A percentile compares a stretch with the other conserved stretches of the same genome.
phyloP scores from a whole-genome alignment of 345 rosid species.

The Erucastrum elatum region DNA sequence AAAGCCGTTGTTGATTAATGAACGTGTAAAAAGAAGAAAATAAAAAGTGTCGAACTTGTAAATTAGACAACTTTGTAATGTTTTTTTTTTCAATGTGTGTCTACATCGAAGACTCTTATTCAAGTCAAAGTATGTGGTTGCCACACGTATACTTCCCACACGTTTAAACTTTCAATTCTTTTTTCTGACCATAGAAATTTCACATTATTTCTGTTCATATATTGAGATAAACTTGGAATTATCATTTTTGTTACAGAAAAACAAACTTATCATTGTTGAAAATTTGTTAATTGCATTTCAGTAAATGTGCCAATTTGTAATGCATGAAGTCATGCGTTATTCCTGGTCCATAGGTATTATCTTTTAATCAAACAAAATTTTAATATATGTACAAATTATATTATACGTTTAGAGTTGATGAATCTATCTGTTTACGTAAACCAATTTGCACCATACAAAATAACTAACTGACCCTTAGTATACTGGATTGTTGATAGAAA shows the following conservation, averaged over 20 bases:
- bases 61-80: conserved; percentile 8
- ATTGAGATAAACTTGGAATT: neutral
- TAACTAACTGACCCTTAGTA: neutral
- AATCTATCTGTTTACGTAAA: neutral
- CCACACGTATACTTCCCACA: conserved; percentile 20
- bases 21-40: conserved; percentile 23
- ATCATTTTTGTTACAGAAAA: neutral
- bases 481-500: conserved; percentile 3
- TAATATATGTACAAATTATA: neutral
- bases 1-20: conserved; percentile 6
- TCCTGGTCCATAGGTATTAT: neutral
- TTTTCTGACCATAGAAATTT: neutral
- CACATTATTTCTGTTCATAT: neutral
- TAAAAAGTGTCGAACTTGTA: conserved; percentile 1
- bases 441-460: conserved; percentile 12
- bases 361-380: neutral
- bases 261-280: neutral
- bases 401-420: neutral
- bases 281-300: too few relatives aligned
- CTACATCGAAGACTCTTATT: conserved; percentile 20
- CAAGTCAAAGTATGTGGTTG: conserved; percentile 22
- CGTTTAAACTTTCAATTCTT: conserved; percentile 14
- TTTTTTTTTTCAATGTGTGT: conserved; percentile 14
- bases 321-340: neutral
- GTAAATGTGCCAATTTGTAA: neutral